A percentile compares a stretch with the other conserved stretches of the same genome.
Evolutionary conservation across 371 early-diverging fungal species (phyloP).

Genomic region (Sporodiniella umbellata): DNA sequence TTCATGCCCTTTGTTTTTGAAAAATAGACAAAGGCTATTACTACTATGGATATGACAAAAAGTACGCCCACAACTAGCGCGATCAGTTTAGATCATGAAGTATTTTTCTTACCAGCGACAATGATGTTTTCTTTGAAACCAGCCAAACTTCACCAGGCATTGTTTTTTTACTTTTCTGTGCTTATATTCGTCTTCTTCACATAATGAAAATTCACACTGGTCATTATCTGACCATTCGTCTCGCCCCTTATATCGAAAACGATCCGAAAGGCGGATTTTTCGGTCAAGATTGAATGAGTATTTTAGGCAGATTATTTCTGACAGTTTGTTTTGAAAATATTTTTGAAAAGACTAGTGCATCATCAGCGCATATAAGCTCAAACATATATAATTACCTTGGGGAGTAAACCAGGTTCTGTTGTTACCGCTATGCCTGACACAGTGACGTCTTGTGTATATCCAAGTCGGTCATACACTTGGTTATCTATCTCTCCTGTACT

Average conservation of each 20-base stretch:
- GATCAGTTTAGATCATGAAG: background rate
- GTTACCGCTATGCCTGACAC: constrained; percentile 26
- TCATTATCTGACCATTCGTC: constrained; percentile 8
- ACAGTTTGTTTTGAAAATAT: constrained; percentile 2
- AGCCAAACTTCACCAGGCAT: constrained; percentile 12
- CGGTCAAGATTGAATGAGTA: constrained; percentile 13
- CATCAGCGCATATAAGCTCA: background rate
- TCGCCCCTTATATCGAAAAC: constrained; percentile 4
- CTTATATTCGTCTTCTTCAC: background rate
- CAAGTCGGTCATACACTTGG: constrained; percentile 15
- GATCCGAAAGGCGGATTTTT: constrained; percentile 1
- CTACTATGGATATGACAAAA: constrained; percentile 24
- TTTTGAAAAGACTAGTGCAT: constrained; percentile 14
- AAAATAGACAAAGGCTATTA: constrained; percentile 15
- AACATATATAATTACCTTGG: constrained; percentile 18
- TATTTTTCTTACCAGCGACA: constrained; percentile 22
- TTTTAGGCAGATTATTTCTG: constrained; percentile 12
- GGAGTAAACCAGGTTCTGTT: constrained; percentile 24
- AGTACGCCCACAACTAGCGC: constrained; percentile 20
- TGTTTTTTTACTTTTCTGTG: background rate
- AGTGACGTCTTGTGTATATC: constrained; percentile 13
- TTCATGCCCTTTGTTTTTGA: constrained; percentile 10
- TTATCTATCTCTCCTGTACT: constrained; percentile 20
- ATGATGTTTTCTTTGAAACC: constrained; percentile 20
- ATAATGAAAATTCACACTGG: constrained; percentile 11